Percentiles rank a stretch among this genome's conserved stretches.
Evolutionary conservation across 2,329 filamentous ascomycete genomes (phyloP).

Genomic region (Paracamarosporium sp.): DNA sequence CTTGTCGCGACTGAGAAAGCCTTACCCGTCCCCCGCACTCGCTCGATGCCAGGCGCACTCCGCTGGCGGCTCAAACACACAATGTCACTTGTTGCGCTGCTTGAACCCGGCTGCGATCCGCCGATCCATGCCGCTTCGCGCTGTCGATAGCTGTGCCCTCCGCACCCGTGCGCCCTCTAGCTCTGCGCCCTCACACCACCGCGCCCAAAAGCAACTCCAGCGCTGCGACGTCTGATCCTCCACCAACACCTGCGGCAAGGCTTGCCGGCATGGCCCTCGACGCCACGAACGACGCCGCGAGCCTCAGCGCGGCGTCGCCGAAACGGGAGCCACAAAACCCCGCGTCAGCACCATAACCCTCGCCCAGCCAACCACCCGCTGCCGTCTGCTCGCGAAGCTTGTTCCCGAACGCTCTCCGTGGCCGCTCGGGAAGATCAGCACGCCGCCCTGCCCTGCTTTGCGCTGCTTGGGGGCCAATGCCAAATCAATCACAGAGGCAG

Average conservation of each 20-base stretch:
- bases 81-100: neutral
- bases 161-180: neutral
- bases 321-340: constrained; percentile 14
- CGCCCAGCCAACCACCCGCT: neutral
- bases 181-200: neutral
- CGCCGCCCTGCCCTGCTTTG: neutral
- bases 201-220: constrained; percentile 1
- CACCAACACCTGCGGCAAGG: neutral
- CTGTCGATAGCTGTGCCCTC: constrained; percentile 22
- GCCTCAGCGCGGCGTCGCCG: constrained; percentile 22
- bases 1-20: constrained; percentile 6
- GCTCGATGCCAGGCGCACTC: constrained; percentile 5
- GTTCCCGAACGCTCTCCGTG: constrained; percentile 10
- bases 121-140: constrained; percentile 20
- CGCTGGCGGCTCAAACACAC: constrained; percentile 7
- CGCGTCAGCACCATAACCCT: constrained; percentile 20
- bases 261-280: neutral
- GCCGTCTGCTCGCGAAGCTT: constrained; percentile 13
- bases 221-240: neutral
- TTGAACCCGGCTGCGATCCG: constrained; percentile 17
- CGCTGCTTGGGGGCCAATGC: constrained; percentile 5
- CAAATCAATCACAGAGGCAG: no score
- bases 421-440: constrained; percentile 12
- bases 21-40: constrained; percentile 18
- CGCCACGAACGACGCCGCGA: constrained; percentile 11